Conservation (phyloP, 768 basidiomycete genomes). For the Calocybe gangraenosa region DNA sequence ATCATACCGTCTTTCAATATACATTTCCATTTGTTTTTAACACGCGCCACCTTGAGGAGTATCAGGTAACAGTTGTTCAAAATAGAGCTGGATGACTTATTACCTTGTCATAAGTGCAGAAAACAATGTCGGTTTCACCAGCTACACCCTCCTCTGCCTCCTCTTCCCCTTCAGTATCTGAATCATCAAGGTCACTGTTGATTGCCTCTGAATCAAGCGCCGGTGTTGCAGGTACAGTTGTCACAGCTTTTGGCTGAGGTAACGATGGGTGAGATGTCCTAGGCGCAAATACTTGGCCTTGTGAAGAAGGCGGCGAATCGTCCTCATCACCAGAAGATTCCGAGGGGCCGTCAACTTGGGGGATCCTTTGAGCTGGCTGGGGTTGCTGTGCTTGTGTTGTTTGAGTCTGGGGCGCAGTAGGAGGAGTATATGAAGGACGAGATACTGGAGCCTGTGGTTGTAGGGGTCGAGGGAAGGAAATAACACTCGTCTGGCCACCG, state of each 20-base stretch:
- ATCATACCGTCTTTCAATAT: slow-evolving; percentile 97
- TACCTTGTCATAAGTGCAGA: slow-evolving; percentile 98
- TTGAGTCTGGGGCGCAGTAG: slow-evolving; percentile 12
- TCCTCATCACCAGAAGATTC: slow-evolving; percentile 61
- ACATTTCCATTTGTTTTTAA: slow-evolving; percentile 99
- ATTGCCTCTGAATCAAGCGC: slow-evolving; percentile 76
- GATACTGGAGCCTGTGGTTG: slow-evolving; percentile 25
- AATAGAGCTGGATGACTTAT: slow-evolving; percentile 3
- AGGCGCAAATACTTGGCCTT: slow-evolving; percentile 58
- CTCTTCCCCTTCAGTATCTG: slow-evolving; percentile 82
- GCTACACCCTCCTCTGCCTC: slow-evolving; percentile 75
- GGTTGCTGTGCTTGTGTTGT: slow-evolving; percentile 4
- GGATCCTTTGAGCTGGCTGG: slow-evolving; percentile 40
- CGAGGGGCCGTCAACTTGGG: slow-evolving; percentile 81
- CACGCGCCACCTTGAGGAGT: slow-evolving; percentile 79
- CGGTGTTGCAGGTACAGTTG: slow-evolving; percentile 28
- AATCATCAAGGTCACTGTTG: slow-evolving; percentile 95
- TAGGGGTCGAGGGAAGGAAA: slow-evolving; percentile 45
- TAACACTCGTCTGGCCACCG: slow-evolving; percentile 54
- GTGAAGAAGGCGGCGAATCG: slow-evolving; percentile 61
- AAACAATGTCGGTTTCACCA: slow-evolving; percentile 87
- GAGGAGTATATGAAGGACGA: slow-evolving; percentile 22
- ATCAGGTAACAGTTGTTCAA: background rate
- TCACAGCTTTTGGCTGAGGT: slow-evolving; percentile 51
- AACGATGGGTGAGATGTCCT: slow-evolving; percentile 71